Conservation (phyloP, 2,329 filamentous ascomycete species). For the Talaromyces sp. region DNA sequence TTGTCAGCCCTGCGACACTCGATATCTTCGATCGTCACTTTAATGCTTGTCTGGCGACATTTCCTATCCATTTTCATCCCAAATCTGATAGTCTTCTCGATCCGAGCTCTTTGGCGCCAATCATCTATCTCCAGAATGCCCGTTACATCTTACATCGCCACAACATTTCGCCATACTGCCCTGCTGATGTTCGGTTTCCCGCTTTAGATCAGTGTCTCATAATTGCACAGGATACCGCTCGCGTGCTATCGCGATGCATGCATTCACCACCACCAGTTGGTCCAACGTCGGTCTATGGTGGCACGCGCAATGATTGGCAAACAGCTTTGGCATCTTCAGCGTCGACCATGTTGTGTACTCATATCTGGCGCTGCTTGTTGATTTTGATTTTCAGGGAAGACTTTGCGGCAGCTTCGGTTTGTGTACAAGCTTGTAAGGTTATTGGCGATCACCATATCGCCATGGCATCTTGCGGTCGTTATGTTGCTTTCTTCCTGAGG, state of each 20-base stretch:
- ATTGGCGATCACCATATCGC: conserved; percentile 70
- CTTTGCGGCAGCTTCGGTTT: conserved; percentile 67
- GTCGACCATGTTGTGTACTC: conserved; percentile 72
- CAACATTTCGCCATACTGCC: conserved; percentile 73
- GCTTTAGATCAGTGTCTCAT: conserved; percentile 75
- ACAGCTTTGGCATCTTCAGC: conserved; percentile 63
- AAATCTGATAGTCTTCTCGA: conserved; percentile 66
- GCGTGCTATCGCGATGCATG: conserved; percentile 67
- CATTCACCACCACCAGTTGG: conserved; percentile 28
- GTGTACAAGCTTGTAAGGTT: conserved; percentile 66
- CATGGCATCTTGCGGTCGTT: conserved; percentile 74
- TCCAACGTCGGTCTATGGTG: conserved; percentile 15
- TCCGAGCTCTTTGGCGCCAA: conserved; percentile 68
- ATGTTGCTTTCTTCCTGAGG: conserved; percentile 76
- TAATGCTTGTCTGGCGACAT: conserved; percentile 66
- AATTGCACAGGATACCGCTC: conserved; percentile 73
- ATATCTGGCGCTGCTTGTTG: conserved; percentile 82
- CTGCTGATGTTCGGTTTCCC: conserved; percentile 60
- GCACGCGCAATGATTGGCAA: conserved; percentile 46
- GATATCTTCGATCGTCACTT: conserved; percentile 81
- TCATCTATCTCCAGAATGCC: conserved; percentile 75
- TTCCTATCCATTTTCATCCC: conserved; percentile 71
- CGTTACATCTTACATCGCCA: conserved; percentile 85
- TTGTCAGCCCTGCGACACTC: conserved; percentile 64
- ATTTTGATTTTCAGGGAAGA: conserved; percentile 73